Conservation (phyloP, 306 rosid genomes). For the Trichosanthes truncata region DNA sequence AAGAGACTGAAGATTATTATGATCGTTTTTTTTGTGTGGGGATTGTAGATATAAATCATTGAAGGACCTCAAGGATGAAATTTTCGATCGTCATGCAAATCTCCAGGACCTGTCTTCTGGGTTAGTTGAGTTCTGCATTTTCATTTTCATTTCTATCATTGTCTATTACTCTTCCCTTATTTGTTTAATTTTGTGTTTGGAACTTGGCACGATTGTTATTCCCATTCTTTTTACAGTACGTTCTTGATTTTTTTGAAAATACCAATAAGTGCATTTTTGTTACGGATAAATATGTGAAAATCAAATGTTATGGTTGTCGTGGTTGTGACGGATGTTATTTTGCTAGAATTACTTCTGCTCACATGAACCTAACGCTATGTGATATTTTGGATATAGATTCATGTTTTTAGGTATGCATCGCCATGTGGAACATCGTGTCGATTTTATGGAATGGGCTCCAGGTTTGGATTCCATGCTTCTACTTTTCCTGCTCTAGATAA, state of each 20-base stretch:
- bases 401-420: slow-evolving; percentile 93
- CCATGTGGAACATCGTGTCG: slow-evolving; percentile 86
- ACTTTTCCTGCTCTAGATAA: not conserved
- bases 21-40: not conserved
- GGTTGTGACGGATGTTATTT: not conserved
- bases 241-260: not conserved
- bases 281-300: not conserved
- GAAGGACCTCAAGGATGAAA: slow-evolving; percentile 78
- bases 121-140: slow-evolving; percentile 39
- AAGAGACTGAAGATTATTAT: not conserved
- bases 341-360: not conserved
- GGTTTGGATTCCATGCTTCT: slow-evolving; percentile 37
- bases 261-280: not conserved
- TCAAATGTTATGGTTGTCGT: not conserved
- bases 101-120: slow-evolving; percentile 77
- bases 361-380: not conserved
- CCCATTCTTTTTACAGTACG: not conserved
- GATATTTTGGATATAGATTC: slow-evolving; percentile 41
- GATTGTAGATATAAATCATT: slow-evolving; percentile 54
- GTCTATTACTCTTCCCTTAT: not conserved
- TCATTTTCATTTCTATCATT: not conserved
- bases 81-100: slow-evolving; percentile 55
- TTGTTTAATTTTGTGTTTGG: not conserved
- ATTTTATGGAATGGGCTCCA: slow-evolving; percentile 99
- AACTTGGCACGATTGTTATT: not conserved